Evolutionary conservation across 805 yeast species (phyloP).

Genomic region (Candida silvicultrix): DNA sequence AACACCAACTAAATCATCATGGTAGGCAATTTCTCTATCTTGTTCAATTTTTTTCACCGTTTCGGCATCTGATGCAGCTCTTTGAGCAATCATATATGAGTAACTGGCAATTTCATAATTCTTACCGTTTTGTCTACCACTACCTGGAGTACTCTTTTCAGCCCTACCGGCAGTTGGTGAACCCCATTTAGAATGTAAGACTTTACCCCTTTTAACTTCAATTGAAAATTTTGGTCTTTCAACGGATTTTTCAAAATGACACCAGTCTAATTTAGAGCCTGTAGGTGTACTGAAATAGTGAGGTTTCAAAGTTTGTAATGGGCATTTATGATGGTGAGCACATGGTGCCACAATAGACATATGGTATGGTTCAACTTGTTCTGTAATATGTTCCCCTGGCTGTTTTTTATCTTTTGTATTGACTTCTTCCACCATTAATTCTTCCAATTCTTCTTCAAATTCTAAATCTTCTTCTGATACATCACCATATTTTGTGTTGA

Average conservation of each 20-base stretch:
- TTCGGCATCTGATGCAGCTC: slow-evolving; percentile 40
- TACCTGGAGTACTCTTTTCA: slow-evolving; percentile 45
- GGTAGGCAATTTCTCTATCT: slow-evolving; percentile 27
- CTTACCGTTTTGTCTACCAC: slow-evolving; percentile 72
- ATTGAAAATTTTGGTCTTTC: slow-evolving; percentile 73
- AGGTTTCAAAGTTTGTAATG: slow-evolving; percentile 75
- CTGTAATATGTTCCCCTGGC: slow-evolving; percentile 2
- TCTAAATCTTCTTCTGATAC: slow-evolving; percentile 36
- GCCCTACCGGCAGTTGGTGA: slow-evolving; percentile 51
- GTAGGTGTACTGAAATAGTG: slow-evolving; percentile 48
- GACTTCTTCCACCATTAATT: slow-evolving; percentile 10
- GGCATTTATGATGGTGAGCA: slow-evolving; percentile 80
- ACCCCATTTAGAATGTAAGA: slow-evolving; percentile 68
- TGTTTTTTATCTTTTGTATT: not conserved
- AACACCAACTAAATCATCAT: slow-evolving; percentile 23
- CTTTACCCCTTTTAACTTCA: slow-evolving; percentile 80
- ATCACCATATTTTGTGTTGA: slow-evolving; percentile 35
- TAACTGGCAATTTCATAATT: slow-evolving; percentile 67
- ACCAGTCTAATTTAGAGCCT: slow-evolving; percentile 63
- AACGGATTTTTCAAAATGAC: slow-evolving; percentile 66
- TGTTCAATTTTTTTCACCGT: slow-evolving; percentile 35
- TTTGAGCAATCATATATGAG: slow-evolving; percentile 67
- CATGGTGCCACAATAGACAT: slow-evolving; percentile 82
- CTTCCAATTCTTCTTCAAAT: slow-evolving; percentile 35
- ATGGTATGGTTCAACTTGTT: slow-evolving; percentile 29